These are phyloP conservation scores for Fusarium phyllophilum DNA, from an alignment of 2,329 filamentous ascomycete genomes.

Conservation along the genomic window DNA sequence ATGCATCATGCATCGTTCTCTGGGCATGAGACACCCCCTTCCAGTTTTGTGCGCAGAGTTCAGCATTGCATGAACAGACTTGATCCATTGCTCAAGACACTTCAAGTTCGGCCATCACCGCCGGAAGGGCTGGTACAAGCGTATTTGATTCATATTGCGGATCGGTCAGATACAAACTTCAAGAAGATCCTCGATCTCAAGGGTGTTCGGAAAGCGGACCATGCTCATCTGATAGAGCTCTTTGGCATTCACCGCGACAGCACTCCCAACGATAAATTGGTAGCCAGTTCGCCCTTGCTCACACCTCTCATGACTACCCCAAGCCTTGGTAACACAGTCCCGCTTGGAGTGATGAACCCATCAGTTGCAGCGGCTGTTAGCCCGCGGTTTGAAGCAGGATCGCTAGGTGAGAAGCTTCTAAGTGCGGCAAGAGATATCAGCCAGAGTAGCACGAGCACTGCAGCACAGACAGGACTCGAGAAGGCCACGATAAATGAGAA, in stretches of 20 bases:
- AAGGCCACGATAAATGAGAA: conserved; percentile 89
- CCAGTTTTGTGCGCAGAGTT: conserved; percentile 85
- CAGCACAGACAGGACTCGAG: conserved; percentile 57
- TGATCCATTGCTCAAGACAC: conserved; percentile 92
- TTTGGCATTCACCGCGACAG: conserved; percentile 85
- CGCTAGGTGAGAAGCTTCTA: conserved; percentile 86
- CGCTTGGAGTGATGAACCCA: conserved; percentile 53
- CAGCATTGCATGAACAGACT: conserved; percentile 85
- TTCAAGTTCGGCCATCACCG: conserved; percentile 91
- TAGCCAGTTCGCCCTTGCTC: conserved; percentile 75
- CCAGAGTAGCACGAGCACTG: conserved; percentile 54
- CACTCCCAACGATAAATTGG: conserved; percentile 74
- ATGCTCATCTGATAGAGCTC: conserved; percentile 83
- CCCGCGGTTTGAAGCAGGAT: conserved; percentile 80
- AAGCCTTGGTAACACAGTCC: conserved; percentile 52
- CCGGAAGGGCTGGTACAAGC: conserved; percentile 96
- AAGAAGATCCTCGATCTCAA: conserved; percentile 96
- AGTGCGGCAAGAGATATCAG: conserved; percentile 89
- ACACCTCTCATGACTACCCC: conserved; percentile 69
- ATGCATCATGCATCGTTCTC: conserved; percentile 66
- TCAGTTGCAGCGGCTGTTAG: conserved; percentile 54
- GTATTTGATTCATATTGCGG: conserved; percentile 95
- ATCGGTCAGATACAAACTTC: conserved; percentile 94
- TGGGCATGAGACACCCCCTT: conserved; percentile 54
- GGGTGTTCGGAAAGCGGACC: conserved; percentile 86